Percentiles rank a stretch among this genome's conserved stretches.
phyloP scores from a whole-genome alignment of 441 rosid species.

The Adansonia gregorii region DNA sequence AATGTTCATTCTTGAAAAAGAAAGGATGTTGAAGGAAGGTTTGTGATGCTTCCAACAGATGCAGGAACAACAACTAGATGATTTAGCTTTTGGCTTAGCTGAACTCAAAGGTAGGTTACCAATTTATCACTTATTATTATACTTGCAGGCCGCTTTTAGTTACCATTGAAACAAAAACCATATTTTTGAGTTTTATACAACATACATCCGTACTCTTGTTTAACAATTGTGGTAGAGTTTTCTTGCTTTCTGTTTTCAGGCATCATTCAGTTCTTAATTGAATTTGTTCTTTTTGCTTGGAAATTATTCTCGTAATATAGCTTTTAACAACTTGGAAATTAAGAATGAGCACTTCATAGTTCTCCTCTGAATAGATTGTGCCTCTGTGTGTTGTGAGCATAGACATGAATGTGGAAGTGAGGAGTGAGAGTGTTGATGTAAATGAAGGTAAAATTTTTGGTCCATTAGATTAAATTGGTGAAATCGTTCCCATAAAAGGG shows the following conservation, averaged over 20 bases:
- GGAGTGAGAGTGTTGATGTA: not conserved
- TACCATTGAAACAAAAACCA: not conserved
- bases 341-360: not conserved
- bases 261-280: not conserved
- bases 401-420: no score
- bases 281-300: not conserved
- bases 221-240: not conserved
- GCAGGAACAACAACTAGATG: not conserved
- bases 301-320: not conserved
- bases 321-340: not conserved
- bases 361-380: not conserved
- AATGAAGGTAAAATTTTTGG: no score
- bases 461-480: not conserved
- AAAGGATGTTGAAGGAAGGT: constrained; percentile 42
- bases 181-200: no score
- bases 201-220: no score
- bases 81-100: not conserved
- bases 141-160: not conserved
- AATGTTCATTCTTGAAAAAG: constrained; percentile 50
- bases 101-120: not conserved
- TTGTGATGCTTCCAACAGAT: constrained; percentile 33
- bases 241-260: not conserved
- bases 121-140: not conserved
- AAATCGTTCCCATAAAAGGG: not conserved
- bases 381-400: not conserved